Evolutionary conservation across 164 flowering plant species (phyloP).

Genomic region (Buxus sempervirens): DNA sequence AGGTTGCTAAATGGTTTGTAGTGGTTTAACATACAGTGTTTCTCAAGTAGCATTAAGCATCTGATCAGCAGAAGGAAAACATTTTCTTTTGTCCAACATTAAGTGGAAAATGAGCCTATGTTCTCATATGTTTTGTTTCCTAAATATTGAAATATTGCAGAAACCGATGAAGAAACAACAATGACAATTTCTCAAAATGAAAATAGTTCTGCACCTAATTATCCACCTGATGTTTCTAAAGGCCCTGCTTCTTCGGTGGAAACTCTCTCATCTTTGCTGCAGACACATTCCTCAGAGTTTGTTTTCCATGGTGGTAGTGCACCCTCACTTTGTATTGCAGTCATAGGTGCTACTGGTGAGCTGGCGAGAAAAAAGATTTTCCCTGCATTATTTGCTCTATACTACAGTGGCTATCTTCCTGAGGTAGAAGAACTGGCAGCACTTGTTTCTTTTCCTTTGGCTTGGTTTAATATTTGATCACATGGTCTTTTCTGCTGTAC

Average conservation of each 20-base stretch:
- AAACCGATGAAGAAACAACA: conserved; percentile 14
- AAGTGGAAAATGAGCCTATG: not conserved
- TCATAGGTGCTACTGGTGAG: conserved; percentile 74
- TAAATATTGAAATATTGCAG: conserved; percentile 7
- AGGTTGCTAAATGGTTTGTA: conserved; percentile 17
- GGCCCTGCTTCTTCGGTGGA: conserved; percentile 8
- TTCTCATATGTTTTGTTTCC: not conserved
- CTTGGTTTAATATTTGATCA: not conserved
- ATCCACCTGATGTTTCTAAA: conserved; percentile 14
- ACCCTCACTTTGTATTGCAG: conserved; percentile 58
- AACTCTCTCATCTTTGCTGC: conserved; percentile 18
- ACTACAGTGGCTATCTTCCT: conserved; percentile 63
- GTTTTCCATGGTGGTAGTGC: conserved; percentile 13
- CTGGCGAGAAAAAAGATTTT: conserved; percentile 65
- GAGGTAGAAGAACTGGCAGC: conserved; percentile 35
- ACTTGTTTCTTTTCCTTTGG: not conserved
- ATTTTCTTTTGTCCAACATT: no score
- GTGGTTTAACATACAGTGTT: not conserved
- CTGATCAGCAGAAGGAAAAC: no score
- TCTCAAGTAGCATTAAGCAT: not conserved
- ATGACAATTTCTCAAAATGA: conserved; percentile 4
- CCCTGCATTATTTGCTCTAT: conserved; percentile 77
- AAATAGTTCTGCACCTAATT: conserved; percentile 9
- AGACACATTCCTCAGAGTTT: conserved; percentile 16
- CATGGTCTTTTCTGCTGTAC: no score